Evolutionary conservation across 2,329 filamentous ascomycete genomes (phyloP).

Genomic region (Sporothrix curviconia): DNA sequence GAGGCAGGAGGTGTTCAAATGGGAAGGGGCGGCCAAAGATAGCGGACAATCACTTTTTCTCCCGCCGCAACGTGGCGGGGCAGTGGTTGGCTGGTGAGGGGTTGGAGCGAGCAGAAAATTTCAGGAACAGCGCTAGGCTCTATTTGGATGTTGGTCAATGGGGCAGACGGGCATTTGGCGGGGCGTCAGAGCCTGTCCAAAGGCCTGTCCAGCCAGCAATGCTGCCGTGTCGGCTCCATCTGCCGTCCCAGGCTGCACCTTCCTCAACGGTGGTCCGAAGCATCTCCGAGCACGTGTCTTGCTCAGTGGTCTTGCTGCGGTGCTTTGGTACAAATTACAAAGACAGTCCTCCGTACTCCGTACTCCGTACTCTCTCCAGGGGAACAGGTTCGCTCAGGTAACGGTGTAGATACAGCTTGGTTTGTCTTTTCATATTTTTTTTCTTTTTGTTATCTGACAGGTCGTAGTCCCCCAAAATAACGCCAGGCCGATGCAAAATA

Average conservation of each 20-base stretch:
- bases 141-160: background rate
- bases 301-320: no score
- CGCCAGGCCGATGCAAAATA: slow-evolving; percentile 12
- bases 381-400: no score
- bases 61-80: slow-evolving; percentile 9
- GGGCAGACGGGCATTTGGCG: background rate
- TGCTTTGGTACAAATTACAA: no score
- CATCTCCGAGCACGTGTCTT: background rate
- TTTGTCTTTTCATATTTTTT: background rate
- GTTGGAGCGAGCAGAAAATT: slow-evolving; percentile 15
- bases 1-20: slow-evolving; percentile 12
- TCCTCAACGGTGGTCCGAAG: background rate
- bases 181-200: no score
- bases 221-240: slow-evolving; percentile 6
- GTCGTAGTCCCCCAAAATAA: slow-evolving; percentile 6
- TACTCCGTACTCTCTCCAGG: background rate
- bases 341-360: background rate
- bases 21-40: slow-evolving; percentile 11
- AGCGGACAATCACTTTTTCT: slow-evolving; percentile 9
- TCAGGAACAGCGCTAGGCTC: slow-evolving; percentile 14
- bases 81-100: slow-evolving; percentile 14
- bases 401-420: no score
- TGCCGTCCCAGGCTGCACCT: background rate
- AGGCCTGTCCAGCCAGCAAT: no score
- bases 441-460: slow-evolving; percentile 7